phyloP scores from a whole-genome alignment of 306 rosid genomes.

The Vicia sativa region DNA sequence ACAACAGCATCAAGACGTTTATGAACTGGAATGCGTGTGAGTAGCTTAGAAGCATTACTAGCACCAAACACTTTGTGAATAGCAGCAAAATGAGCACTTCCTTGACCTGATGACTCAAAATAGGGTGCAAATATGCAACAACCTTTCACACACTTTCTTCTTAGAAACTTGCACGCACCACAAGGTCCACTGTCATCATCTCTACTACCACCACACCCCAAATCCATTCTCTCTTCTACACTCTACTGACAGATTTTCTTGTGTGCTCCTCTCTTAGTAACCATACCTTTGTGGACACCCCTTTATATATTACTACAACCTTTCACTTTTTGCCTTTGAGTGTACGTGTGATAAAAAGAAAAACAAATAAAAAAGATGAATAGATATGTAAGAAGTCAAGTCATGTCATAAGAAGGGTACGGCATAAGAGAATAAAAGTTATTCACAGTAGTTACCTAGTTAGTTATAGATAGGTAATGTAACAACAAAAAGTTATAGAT shows the following conservation, averaged over 20 bases:
- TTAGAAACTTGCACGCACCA: slow-evolving; percentile 90
- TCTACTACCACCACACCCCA: slow-evolving; percentile 31
- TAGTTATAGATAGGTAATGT: background rate
- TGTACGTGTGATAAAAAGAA: background rate
- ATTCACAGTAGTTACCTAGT: background rate
- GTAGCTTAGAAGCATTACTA: slow-evolving; percentile 90
- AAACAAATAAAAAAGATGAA: background rate
- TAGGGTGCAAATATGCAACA: slow-evolving; percentile 84
- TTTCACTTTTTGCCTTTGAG: slow-evolving; percentile 6
- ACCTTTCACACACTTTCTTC: slow-evolving; percentile 78
- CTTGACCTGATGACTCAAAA: slow-evolving; percentile 73
- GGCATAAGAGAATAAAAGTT: background rate
- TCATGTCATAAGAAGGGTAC: slow-evolving; percentile 1
- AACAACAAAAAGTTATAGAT: too few relatives aligned
- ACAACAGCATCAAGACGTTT: slow-evolving; percentile 76
- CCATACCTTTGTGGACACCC: background rate
- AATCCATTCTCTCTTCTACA: slow-evolving; percentile 33
- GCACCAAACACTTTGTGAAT: slow-evolving; percentile 97
- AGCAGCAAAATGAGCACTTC: slow-evolving; percentile 84
- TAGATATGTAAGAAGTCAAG: background rate
- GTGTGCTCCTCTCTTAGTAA: background rate
- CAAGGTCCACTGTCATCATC: slow-evolving; percentile 64
- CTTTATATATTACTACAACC: background rate
- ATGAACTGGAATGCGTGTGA: slow-evolving; percentile 59
- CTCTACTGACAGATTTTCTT: background rate